Evolutionary conservation across 495 filamentous ascomycete species (phyloP), one percentile per base, ranked within the genome.

Genomic region (Friedmanniomyces simplex): DNA sequence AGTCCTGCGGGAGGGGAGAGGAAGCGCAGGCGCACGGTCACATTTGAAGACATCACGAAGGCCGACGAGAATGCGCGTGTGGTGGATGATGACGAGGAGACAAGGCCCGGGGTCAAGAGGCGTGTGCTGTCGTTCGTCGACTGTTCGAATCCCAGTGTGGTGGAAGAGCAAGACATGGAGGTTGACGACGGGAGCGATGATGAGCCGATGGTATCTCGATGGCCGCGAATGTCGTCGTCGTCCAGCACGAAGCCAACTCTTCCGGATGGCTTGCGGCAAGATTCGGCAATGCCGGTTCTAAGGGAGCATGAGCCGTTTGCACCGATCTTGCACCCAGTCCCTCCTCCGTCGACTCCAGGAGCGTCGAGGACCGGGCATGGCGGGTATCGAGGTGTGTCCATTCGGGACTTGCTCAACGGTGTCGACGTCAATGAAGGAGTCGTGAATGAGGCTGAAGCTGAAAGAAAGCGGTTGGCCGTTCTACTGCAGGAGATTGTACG

Each of bases 151-250:
- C 2, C 37, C 39, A 16, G 18, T 16, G 13, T 13, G 4, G 13
- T 13, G 4, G 13, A 54, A 45, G 39, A 45, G n/a, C 11, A 21
- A 1, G 18, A 43, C 20, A 20, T 56, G 43, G 41, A 43, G 39
- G 14, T 20, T 3, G 39, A 43, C 18, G 39, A 56, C 12, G 54
- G 36, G 4, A 56, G 41, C 22, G 54, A 49, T 20, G 41, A 46
- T 45, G 54, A 56, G 54, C 54, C 54, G 2, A 32, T 56, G 22
- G 18, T 34, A 6, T 30, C 18, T 48, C 41, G 42, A 7, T 47
- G 43, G 54, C 6, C 5, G 39, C 13, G 39, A n/a, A n/a, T n/a
- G 39, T 5, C 4, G 18, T 6, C 39, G 39, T 43, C 39, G 14
- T 16, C 14, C 18, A 20, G 5, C 39, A 43, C 18, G 18, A 3